phyloP scores from a whole-genome alignment of 1,284 basidiomycete species.

The Malassezia arunalokei region DNA sequence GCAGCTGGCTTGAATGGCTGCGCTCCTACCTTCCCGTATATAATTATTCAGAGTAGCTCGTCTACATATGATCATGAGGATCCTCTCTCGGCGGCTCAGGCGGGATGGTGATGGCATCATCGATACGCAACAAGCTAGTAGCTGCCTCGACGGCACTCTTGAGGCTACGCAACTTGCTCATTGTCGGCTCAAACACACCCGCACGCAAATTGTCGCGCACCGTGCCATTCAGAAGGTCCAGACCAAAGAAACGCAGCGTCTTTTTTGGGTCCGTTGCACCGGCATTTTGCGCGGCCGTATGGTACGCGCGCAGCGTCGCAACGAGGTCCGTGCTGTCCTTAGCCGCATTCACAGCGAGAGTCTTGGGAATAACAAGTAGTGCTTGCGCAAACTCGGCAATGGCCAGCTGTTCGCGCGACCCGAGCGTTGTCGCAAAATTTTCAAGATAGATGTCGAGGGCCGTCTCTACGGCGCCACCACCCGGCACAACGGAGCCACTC shows the following conservation, averaged over 20 bases:
- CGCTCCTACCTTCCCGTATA: too few relatives aligned
- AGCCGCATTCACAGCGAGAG: conserved; percentile 90
- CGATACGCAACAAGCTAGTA: conserved; percentile 84
- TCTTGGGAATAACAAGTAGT: conserved; percentile 83
- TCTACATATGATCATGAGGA: conserved; percentile 43
- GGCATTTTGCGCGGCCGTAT: conserved; percentile 82
- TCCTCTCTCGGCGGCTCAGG: conserved; percentile 40
- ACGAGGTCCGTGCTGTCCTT: conserved; percentile 97
- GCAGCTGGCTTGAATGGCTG: too few relatives aligned
- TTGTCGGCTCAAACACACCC: conserved; percentile 87
- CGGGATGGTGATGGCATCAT: conserved; percentile 54
- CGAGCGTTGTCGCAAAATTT: conserved; percentile 90
- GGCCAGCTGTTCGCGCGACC: conserved; percentile 92
- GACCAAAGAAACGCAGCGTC: conserved; percentile 79
- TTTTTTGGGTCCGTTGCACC: conserved; percentile 88
- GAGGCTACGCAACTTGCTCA: conserved; percentile 90
- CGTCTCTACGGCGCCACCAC: conserved; percentile 93
- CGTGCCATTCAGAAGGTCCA: conserved; percentile 85
- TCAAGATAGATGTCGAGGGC: conserved; percentile 95
- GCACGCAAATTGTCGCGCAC: conserved; percentile 88
- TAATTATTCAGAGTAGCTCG: neutral
- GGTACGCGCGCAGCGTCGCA: conserved; percentile 84
- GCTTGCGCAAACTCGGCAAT: conserved; percentile 95
- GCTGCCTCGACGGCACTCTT: conserved; percentile 96
- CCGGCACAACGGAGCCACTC: conserved; percentile 87